These are phyloP conservation scores for Alnus glutinosa DNA, from an alignment of 306 rosid genomes.

Conservation along the genomic window DNA sequence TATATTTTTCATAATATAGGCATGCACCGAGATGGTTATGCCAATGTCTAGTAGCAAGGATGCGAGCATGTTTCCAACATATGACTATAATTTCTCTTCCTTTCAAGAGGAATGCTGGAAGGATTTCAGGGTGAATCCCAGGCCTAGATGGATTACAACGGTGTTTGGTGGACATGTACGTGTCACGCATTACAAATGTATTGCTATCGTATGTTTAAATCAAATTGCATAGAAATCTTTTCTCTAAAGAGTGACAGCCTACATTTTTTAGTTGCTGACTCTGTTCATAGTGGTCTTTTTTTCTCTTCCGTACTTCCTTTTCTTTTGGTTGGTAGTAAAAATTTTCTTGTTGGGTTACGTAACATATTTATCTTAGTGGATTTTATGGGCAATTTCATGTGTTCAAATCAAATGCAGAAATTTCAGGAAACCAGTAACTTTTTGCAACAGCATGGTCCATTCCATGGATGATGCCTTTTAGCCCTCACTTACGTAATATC, in stretches of 20 bases:
- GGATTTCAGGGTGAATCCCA: constrained; percentile 52
- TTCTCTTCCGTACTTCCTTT: not conserved
- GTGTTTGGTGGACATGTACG: constrained; percentile 86
- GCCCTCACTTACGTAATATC: not conserved
- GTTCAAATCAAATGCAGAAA: not conserved
- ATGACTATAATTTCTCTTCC: constrained; percentile 53
- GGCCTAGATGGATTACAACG: constrained; percentile 72
- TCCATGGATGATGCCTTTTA: constrained; percentile 15
- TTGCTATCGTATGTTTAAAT: constrained; percentile 8
- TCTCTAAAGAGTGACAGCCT: not conserved
- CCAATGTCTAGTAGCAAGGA: constrained; percentile 69
- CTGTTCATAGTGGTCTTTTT: too few relatives aligned
- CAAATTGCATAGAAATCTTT: not conserved
- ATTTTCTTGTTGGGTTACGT: not conserved
- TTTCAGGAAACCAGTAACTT: constrained; percentile 4
- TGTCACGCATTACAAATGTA: constrained; percentile 12
- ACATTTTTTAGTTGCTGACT: too few relatives aligned
- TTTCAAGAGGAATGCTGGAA: constrained; percentile 55
- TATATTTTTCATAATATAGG: constrained; percentile 39
- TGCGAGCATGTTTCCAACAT: constrained; percentile 66
- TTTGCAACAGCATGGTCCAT: constrained; percentile 10
- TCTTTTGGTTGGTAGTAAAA: not conserved
- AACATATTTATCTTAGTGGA: not conserved
- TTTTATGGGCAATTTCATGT: not conserved
- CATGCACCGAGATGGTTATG: constrained; percentile 95